Percentiles rank a stretch among this genome's conserved stretches.
These are phyloP conservation scores for Nigrospora osmanthi DNA, from an alignment of 2,329 filamentous ascomycete species.

Conservation along the genomic window DNA sequence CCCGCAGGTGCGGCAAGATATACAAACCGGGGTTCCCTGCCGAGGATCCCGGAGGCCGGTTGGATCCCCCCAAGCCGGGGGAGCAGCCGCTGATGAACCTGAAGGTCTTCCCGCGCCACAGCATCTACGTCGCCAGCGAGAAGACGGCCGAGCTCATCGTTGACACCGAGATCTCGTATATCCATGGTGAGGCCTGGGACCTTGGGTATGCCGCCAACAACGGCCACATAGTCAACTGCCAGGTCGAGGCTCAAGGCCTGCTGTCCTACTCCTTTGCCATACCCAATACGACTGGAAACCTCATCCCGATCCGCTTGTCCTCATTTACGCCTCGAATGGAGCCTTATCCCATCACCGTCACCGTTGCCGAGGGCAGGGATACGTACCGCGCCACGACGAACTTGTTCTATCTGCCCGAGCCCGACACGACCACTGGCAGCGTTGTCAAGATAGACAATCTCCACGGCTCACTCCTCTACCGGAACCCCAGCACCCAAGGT, in stretches of 20 bases:
- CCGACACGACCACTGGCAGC: conserved; percentile 32
- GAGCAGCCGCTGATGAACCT: conserved; percentile 28
- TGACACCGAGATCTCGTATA: conserved; percentile 31
- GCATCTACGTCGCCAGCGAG: conserved; percentile 36
- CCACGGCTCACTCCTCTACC: conserved; percentile 32
- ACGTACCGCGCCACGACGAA: conserved; percentile 26
- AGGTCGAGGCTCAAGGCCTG: conserved; percentile 13
- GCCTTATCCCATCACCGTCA: conserved; percentile 30
- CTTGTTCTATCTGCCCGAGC: conserved; percentile 34
- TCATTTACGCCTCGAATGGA: conserved; percentile 23
- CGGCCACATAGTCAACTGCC: conserved; percentile 20
- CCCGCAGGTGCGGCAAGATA: conserved; percentile 4
- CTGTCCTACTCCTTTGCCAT: conserved; percentile 25
- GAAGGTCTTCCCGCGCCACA: conserved; percentile 36
- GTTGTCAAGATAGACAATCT: conserved; percentile 37
- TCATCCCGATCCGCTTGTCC: conserved; percentile 29
- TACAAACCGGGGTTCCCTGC: conserved; percentile 2
- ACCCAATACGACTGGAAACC: conserved; percentile 24
- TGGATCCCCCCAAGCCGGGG: conserved; percentile 1
- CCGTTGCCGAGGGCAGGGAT: conserved; percentile 22
- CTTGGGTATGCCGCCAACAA: conserved; percentile 9
- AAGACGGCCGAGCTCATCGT: conserved; percentile 32
- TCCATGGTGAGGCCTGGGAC: conserved; percentile 27
- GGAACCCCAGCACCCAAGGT: conserved; percentile 23
- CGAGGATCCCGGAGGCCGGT: not conserved